Evolutionary conservation across 225 moss, liverwort and hornwort genomes (phyloP), one percentile per base, ranked within the genome.

Genomic region (Bryum argenteum): DNA sequence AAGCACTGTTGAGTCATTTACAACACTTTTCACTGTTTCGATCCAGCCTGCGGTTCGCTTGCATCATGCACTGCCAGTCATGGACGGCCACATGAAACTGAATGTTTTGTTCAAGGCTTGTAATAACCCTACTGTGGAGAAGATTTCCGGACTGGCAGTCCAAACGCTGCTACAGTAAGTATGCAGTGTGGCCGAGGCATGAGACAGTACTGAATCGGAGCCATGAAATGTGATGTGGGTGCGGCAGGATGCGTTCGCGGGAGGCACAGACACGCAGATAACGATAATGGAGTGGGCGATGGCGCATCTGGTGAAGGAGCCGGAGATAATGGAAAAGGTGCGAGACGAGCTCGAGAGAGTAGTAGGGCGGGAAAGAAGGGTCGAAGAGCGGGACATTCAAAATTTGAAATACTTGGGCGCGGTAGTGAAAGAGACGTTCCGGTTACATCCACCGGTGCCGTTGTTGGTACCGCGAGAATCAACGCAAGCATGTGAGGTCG

Each of bases 401-500:
- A 5, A 26, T 22, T 37, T 85, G 56, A 64, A 72, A 14, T 74
- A 59, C 61, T 58, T 85, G 61, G 75, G 76, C 2, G 67, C 79
- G 1, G 66, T 82, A 2, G 70, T 78, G 1, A 85, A 85, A 28
- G 85, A 85, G 69, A 79, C 60, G 2, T 85, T 79, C 11, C 81
- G 85, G 2, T 28, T 85, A 9, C 85, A 85, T 58, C 85, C 85
- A 1, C 81, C 85, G 1, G 73, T 58, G 9, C 85, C 85, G 0
- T 61, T 85, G 1, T 23, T 81, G 24, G 72, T 85, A 12, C 85
- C 81, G 1, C 85, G 78, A 0, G 85, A 78, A 57, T 55, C 75
- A 15, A 58, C n/a, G 1, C 16, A 70, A 24, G 55, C 81, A 5
- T 85, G 85, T 2, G 61, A 16, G 0, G 58, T 76, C 0, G 75